These are phyloP conservation scores for Lophium mytilinum DNA, from an alignment of 495 filamentous ascomycete genomes.

Conservation along the genomic window DNA sequence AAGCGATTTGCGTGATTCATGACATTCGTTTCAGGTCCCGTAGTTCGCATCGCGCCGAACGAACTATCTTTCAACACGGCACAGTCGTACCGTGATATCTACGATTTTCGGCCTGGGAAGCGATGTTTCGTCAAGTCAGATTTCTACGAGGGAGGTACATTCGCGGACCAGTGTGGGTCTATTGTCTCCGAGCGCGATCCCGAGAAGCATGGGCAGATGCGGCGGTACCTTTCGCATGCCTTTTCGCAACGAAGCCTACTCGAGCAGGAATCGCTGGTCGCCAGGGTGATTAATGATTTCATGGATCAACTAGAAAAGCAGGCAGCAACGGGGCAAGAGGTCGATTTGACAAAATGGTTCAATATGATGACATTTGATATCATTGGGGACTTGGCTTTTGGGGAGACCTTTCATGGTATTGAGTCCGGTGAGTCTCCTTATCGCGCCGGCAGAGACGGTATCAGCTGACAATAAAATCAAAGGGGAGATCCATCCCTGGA, in stretches of 20 bases:
- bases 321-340: neutral
- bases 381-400: neutral
- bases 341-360: neutral
- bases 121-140: slow-evolving; percentile 5
- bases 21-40: no score
- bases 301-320: neutral
- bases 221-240: slow-evolving; percentile 10
- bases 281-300: neutral
- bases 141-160: slow-evolving; percentile 8
- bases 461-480: no score
- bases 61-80: neutral
- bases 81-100: neutral
- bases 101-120: neutral
- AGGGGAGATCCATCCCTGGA: neutral
- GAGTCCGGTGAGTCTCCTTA: no score
- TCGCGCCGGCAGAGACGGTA: no score
- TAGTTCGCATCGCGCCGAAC: slow-evolving; percentile 1
- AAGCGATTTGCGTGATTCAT: no score
- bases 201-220: slow-evolving; percentile 7
- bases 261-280: slow-evolving; percentile 16
- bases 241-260: slow-evolving; percentile 24
- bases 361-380: neutral
- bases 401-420: neutral
- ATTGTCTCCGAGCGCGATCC: no score
- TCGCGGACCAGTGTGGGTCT: slow-evolving; percentile 9